Evolutionary conservation across 768 basidiomycete species (phyloP).

Genomic region (Lenzites betulinus): DNA sequence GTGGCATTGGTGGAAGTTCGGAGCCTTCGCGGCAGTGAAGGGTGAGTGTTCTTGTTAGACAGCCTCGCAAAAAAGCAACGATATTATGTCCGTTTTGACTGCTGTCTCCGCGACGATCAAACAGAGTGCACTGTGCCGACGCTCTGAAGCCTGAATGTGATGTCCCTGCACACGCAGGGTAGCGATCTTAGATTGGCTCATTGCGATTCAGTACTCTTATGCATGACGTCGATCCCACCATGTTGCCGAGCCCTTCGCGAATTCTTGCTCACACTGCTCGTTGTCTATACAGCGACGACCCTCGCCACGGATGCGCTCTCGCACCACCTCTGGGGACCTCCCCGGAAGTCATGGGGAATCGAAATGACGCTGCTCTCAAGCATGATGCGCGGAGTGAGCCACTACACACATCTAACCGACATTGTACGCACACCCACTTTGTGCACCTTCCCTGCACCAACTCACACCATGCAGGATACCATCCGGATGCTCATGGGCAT

Average conservation of each 20-base stretch:
- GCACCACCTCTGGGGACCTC: conserved; percentile 85
- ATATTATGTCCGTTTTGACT: too few relatives aligned
- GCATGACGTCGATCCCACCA: neutral
- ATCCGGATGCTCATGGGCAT: conserved; percentile 73
- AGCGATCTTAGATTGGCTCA: conserved; percentile 7
- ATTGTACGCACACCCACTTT: conserved; percentile 50
- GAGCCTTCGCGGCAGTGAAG: conserved; percentile 54
- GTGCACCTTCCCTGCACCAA: neutral
- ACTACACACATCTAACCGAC: conserved; percentile 81
- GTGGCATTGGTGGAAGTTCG: conserved; percentile 73
- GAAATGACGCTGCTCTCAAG: conserved; percentile 90
- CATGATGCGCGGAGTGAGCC: conserved; percentile 81
- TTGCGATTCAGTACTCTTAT: neutral
- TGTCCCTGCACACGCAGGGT: conserved; percentile 3
- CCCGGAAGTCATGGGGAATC: conserved; percentile 89
- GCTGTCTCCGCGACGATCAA: neutral
- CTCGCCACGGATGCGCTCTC: conserved; percentile 69
- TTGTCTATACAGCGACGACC: conserved; percentile 36
- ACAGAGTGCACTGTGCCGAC: too few relatives aligned
- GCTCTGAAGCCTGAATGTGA: neutral
- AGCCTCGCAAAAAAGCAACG: neutral
- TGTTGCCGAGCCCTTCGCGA: conserved; percentile 37
- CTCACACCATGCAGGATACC: conserved; percentile 36
- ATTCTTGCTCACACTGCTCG: conserved; percentile 5
- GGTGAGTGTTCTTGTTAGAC: conserved; percentile 42